Base-by-base conservation (phyloP, 495 filamentous ascomycete species). In the Aspergillus taichungensis region DNA sequence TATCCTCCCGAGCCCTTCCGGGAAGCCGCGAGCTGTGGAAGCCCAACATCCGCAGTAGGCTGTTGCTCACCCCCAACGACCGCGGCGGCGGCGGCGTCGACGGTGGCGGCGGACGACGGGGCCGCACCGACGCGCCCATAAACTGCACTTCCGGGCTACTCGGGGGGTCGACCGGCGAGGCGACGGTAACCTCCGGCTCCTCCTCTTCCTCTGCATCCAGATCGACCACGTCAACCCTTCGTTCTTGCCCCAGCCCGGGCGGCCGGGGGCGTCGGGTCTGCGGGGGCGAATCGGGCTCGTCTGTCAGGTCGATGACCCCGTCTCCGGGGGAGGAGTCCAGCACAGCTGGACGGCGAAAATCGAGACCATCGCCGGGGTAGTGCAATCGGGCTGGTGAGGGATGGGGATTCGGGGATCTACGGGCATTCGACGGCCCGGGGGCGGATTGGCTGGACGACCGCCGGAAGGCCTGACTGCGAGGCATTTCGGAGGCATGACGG, bases 221-320 rank as follows among this genome's bases (percentile, higher is more conserved):
- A 46, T 69, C 66, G 3, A 69, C 61, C 9, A 67, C 50, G 13
- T 66, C 52, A 6, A 56, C 42, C 55, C 67, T 55, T 8, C 67
- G 63, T 9, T 67, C 53, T 29, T 63, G 49, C 13, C 57, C 60
- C 42, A 68, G 66, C 3, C 62, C 54, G 9, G 65, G 65, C 7
- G 50, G 55, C 30, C 58, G 46, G 14, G 50, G 42, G 12, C 47
- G 50, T 18, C 46, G 49, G 7, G 38, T 34, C 34, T 45, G 54
- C 7, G 64, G 59, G 28, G 63, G 59, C 3, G 67, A 62, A 14
- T 73, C 73, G 2, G 64, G 55, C 6, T 77, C 75, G 8, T 68
- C 62, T 5, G 77, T 80, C 13, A 82, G 55, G 52, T 82, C 78
- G 13, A 82, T 78, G 6, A 79, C 62, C 27, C 67, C 61, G 11